A percentile compares a stretch with the other conserved stretches of the same genome.
Evolutionary conservation across 768 basidiomycete genomes (phyloP).

Genomic region (Rhizopogon sp.): DNA sequence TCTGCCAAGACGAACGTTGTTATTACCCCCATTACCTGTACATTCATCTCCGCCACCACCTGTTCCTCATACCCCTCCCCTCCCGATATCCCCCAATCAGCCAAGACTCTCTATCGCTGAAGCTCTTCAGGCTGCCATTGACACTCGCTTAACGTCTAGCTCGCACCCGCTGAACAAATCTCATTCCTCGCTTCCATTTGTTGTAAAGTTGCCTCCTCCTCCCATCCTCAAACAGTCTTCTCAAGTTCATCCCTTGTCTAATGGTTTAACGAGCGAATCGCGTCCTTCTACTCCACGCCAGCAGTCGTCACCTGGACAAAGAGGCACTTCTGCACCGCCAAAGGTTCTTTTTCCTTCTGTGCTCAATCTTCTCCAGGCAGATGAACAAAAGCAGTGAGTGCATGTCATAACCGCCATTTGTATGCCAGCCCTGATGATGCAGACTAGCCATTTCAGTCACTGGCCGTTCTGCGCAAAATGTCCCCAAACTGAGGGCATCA

Average conservation of each 20-base stretch:
- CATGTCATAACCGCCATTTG: neutral
- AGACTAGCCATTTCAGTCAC: neutral
- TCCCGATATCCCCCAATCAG: constrained; percentile 4
- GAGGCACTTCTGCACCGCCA: neutral
- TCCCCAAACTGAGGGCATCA: constrained; percentile 7
- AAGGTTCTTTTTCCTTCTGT: constrained; percentile 8
- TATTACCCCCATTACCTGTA: constrained; percentile 20
- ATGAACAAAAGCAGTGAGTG: constrained; percentile 1
- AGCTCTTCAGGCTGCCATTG: constrained; percentile 19
- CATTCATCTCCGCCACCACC: constrained; percentile 14
- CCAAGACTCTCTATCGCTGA: constrained; percentile 15
- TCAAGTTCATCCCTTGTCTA: neutral
- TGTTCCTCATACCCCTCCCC: constrained; percentile 13
- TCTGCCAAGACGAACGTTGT: constrained; percentile 33
- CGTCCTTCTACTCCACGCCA: no score
- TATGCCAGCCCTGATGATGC: neutral
- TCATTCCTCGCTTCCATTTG: neutral
- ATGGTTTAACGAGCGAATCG: neutral
- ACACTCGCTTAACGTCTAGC: constrained; percentile 10
- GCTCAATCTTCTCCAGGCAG: constrained; percentile 4
- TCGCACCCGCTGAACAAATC: neutral
- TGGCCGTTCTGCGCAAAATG: neutral
- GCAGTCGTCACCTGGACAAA: neutral
- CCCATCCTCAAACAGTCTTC: neutral
- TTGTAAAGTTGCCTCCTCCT: neutral